Base-by-base conservation (phyloP, 176 grass and related monocot species). In the Urochloa ruziziensis region DNA sequence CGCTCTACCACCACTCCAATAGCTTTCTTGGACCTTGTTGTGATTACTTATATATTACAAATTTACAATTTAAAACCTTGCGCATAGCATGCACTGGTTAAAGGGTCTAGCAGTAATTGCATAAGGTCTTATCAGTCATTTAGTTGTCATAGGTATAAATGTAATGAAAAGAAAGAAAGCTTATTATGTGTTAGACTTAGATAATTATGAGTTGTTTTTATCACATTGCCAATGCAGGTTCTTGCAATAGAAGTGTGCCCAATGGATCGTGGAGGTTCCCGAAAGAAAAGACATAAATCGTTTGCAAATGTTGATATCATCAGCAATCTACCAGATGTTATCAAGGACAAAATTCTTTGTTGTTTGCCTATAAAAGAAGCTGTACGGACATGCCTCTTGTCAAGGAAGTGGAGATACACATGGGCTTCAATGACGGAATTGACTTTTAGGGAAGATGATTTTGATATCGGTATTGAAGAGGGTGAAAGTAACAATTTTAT, bases 321-420 rank as follows among this genome's bases (percentile, higher is more conserved):
- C 57, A 90, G 91, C 77, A 69, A 61, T 54, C 57, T 90, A 62
- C 91, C 85, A 3, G 46, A 79, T 23, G 58, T 40, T 67, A 46
- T 93, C 37, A 80, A 80, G 88, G 81, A 93, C 56, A 83, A 82
- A 82, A 88, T 93, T 59, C 65, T 93, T 11, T 47, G 78, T 0
- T 60, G 70, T 84, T 80, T 93, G 35, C 78, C 85, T 67, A 74
- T 93, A 44, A 93, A 85, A 84, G 81, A 90, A 69, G 88, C 58
- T 16, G 71, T 85, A 17, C 21, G 40, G 75, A 85, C 91, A 62
- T 85, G 85, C 60, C 33, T 88, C 58, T 81, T 90, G 70, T 90
- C 66, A 69, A 88, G 73, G 58, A 88, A 40, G 33, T 93, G 88
- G 91, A 78, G 74, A 16, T 75, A 85, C 73, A 71, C 78, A 47